phyloP scores from a whole-genome alignment of 306 rosid genomes.

The Dalbergia cochinchinensis region DNA sequence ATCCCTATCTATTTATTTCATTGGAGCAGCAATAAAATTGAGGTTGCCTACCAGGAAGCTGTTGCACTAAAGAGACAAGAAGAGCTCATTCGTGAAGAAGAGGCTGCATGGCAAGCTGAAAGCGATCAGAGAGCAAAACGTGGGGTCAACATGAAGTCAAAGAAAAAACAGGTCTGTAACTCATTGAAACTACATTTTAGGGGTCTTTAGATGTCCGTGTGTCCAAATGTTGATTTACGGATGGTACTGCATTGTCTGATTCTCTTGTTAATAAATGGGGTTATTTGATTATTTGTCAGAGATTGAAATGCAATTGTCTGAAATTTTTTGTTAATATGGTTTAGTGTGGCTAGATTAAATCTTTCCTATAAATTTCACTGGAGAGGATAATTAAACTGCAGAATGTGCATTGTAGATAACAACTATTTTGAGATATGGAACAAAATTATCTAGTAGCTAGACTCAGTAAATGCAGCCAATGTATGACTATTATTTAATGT shows the following conservation, averaged over 20 bases:
- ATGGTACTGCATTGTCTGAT: slow-evolving; percentile 32
- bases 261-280: not conserved
- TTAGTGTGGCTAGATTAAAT: slow-evolving; percentile 7
- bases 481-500: not conserved
- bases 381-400: no score
- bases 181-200: slow-evolving; percentile 17
- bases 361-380: not conserved
- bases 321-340: not conserved
- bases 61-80: slow-evolving; percentile 98
- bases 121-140: slow-evolving; percentile 88
- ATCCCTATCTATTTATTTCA: slow-evolving; percentile 42
- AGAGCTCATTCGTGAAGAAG: slow-evolving; percentile 99
- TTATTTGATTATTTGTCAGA: slow-evolving; percentile 20
- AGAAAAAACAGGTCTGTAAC: slow-evolving; percentile 84
- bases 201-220: slow-evolving; percentile 19
- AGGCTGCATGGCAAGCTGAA: slow-evolving; percentile 97
- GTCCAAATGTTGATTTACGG: not conserved
- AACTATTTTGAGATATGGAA: no score
- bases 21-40: slow-evolving; percentile 88
- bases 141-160: slow-evolving; percentile 74
- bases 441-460: no score
- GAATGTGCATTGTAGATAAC: no score
- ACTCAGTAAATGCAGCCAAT: not conserved
- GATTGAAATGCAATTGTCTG: slow-evolving; percentile 24
- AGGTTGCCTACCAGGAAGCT: slow-evolving; percentile 99